Evolutionary conservation across 306 rosid genomes (phyloP), one percentile per base, ranked within the genome.

Genomic region (Quercus glauca): DNA sequence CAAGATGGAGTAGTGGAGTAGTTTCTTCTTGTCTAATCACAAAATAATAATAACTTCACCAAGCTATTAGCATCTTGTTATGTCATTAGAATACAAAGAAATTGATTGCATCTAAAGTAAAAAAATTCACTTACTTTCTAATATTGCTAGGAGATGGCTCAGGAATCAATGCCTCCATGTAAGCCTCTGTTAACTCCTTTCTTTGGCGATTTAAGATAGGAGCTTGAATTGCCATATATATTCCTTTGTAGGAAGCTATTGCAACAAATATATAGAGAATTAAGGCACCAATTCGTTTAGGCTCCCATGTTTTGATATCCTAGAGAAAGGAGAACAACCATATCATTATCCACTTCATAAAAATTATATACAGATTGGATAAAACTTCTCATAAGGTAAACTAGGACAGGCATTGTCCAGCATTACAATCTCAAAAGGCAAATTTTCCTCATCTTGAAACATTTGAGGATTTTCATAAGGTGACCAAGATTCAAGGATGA

Each of bases 111-210:
- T 84, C 64, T 51, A 33, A 76, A 78, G 68, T 43, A 73, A 74
- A 1, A 1, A 72, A 49, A 76, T 55, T 69, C 53, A 81, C 63
- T 79, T 79, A 91, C 99, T 90, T 91, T 87, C 81, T 89, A 74
- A 93, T 55, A 77, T 95, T 95, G 51, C 71, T 76, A 37, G 93
- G 93, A 76, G 97, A 85, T 29, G 99, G 99, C 86, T 90, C 98
- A 7, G 99, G 99, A 90, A 95, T 82, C 78, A 95, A 83, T 3
- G 92, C 93, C 84, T 95, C 99, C 98, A 95, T 95, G 83, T 92
- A 95, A 76, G 99, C 98, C 82, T 92, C 98, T 6, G 97, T 86
- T 78, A 93, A 74, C 85, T 90, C 96, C 75, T 83, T 84, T 77
- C 70, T 91, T 83, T 82, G 87, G 73, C 84, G 93, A 78, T 79